Evolutionary conservation across 108 stramenopile species (phyloP), one percentile per base, ranked within the genome.

Genomic region (Mayamaea pseudoterrestris): DNA sequence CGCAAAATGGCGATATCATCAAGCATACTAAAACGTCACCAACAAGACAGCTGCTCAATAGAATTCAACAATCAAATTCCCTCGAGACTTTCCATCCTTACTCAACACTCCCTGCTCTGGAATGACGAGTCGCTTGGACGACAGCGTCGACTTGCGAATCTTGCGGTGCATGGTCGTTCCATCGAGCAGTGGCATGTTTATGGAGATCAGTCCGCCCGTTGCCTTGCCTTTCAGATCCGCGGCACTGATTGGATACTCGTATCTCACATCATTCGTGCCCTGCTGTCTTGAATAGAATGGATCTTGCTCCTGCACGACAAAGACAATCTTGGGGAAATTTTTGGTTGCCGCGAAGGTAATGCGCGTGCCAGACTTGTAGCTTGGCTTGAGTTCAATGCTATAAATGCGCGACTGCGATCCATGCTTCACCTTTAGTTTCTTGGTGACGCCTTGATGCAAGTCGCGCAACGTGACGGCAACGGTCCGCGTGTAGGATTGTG

Each of bases 351-450:
- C 45, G 52, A 80, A 90, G 26, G 71, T 78, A 27, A 90, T 63
- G 43, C 75, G 77, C 6, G 87, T 90, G 1, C 83, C 83, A 1
- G 49, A 55, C 49, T 82, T 90, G 75, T 78, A 82, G 2, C 87
- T 83, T 14, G 73, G 63, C 35, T 73, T 61, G 7, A 90, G 53
- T 34, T 56, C 40, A 12, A 90, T 64, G 17, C 47, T 51, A 43
- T 72, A 90, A 18, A 78, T 64, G 42, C 67, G 67, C 35, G 70
- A 63, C 16, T 35, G 44, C 29, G 42, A 35, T 27, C 31, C 47
- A 50, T 44, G 60, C 18, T 17, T 54, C 3, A 90, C 74, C 52
- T 79, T 84, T 0, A 84, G 32, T 41, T 77, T 90, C 65, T 90
- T 90, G 18, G 66, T 84, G 12, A 58, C 50, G 11, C 87, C 87